Base-by-base conservation (phyloP, 2,329 filamentous ascomycete genomes). In the Arthroderma uncinatum region DNA sequence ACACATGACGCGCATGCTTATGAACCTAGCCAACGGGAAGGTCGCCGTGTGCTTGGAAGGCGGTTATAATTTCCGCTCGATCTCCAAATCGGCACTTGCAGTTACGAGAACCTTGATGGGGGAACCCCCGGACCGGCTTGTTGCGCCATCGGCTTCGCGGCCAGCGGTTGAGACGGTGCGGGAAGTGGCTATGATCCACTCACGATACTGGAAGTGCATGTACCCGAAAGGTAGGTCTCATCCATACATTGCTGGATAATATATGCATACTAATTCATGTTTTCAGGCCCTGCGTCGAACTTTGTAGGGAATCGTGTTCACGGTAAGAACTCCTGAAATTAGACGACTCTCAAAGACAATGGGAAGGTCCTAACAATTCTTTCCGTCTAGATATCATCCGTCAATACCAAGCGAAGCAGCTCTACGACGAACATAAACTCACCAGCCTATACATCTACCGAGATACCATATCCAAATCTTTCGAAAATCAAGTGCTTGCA, bases 1-100 rank as follows among this genome's bases (percentile, higher is more conserved):
- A 12, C 92, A 98, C 68, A 97, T 98, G 93, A 97, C 93, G 14
- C 90, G 96, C 68, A 96, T 97, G 92, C 81, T 98, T 52, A 97
- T 96, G 91, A 90, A 89, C 1, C 78, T 98, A 19, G 92, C 93
- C 0, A 80, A 84, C 47, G 93, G 93, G 28, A 95, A 91, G 67
- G 80, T 98, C 12, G 87, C 89, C 1, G 92, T 96, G 7, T 96
- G 91, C 67, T 78, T 98, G 1, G 93, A 98, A 74, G 93, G 93
- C 21, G 93, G 93, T 7, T 98, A 98, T 72, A 97, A 97, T 65
- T 82, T 98, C 23, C 78, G 83, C 52, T 93, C 93, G 0, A 98
- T 98, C 58, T 95, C 93, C 0, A 84, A 87, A 58, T 97, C 93
- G 3, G 91, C 93, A 1, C 79, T 96, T 3, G 89, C 92, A 2